Base-by-base conservation (phyloP, 306 rosid species). In the Oxytropis ochrocephala region DNA sequence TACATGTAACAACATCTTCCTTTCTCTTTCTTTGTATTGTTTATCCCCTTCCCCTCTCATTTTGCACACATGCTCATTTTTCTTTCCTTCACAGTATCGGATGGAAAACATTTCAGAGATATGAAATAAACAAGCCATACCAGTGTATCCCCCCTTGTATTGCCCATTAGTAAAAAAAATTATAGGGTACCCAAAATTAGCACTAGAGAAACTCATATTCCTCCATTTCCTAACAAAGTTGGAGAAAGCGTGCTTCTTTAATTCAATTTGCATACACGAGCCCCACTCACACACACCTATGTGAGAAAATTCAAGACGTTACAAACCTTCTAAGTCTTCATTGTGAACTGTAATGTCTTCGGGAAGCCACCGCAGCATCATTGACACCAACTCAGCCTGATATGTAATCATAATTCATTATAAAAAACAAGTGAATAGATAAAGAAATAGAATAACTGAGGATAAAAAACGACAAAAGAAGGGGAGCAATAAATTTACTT, bases 361-460 rank as follows among this genome's bases (percentile, higher is more conserved):
- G 64, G 97, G 99, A 78, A 94, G 97, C 99, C 99, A 94, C 86
- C 97, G 87, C 78, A 94, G 87, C 92, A 79, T 84, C 96, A 94
- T 94, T 16, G 95, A 82, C 58, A 94, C 97, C 88, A 94, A 85
- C 88, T 94, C 97, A 74, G 95, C 99, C 99, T 94, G 76, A 65
- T 42, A 77, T 51, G 62, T 79, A 42, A 69, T 63, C 13, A 60
- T 5, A 47, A 72, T 60, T 44, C 47, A 41, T 30, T 4, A 33
- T 24, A 24, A 24, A 24, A 47, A 48, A 70, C 8, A 17, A 51
- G 42, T 53, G 74, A 44, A 68, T 48, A 30, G 58, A 69, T 50
- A 68, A 43, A 30, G 58, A 69, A 62, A 75, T 38, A 8, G 67
- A 67, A 50, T 21, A 32, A 52, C 62, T 43, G 8, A 72, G 54